Base-by-base conservation (phyloP, 1,284 basidiomycete genomes). In the Dichomitus squalens region DNA sequence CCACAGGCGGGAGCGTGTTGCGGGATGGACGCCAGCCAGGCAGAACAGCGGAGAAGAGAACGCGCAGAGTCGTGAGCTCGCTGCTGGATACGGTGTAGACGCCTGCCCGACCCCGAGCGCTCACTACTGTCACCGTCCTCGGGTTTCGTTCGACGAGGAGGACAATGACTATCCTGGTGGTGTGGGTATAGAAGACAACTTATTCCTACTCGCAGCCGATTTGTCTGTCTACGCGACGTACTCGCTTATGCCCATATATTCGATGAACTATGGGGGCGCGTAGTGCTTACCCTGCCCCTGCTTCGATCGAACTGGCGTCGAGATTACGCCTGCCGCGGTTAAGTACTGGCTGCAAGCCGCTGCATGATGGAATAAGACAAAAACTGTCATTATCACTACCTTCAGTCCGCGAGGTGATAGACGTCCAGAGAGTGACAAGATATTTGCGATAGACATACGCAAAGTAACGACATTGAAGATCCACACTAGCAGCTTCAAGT, bases 41-140 rank as follows among this genome's bases (percentile, higher is more conserved):
- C 60, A 68, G 65, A 68, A 66, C 66, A 63, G 61, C 61, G 49
- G 39, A 51, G 64, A 63, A 63, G 60, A 63, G 60, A 57, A 51
- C 53, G 21, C 41, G 25, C 38, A 43, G 23, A 43, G 27, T 18
- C 50, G 29, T 40, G 35, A 38, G 34, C 33, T 11, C 3, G 36
- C 29, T 39, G 52, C 58, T 63, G 57, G 56, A 52, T 58, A 63
- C 61, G 38, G 35, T 31, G 20, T 52, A 57, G 57, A 57, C 62
- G 61, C 55, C 56, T 31, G 23, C 43, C 16, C 29, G 34, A 18
- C 16, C 35, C 31, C 34, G 39, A 49, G 49, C 61, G 61, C 61
- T 49, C 53, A 38, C 49, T 14, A 25, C 39, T 40, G 2, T 7
- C 36, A n/a, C 46, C 44, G 35, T 48, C 41, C 14, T 46, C 43